phyloP scores from a whole-genome alignment of 306 rosid genomes.

The Adenanthera pavonina region DNA sequence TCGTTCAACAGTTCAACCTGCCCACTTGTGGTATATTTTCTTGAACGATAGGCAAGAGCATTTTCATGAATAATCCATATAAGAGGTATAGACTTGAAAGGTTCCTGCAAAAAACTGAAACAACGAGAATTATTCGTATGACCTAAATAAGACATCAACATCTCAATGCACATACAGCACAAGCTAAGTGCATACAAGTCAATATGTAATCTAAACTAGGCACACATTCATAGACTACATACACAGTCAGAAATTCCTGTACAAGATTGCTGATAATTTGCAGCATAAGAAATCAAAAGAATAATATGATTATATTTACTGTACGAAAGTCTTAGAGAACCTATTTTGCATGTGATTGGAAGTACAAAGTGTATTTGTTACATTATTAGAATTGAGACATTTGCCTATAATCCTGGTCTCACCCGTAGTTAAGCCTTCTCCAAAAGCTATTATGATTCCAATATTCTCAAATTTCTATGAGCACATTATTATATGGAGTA shows the following conservation, averaged over 20 bases:
- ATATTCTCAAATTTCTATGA: not conserved
- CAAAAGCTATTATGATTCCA: not conserved
- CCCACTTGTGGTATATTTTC: slow-evolving; percentile 57
- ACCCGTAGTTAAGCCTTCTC: not conserved
- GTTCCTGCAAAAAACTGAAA: slow-evolving; percentile 95
- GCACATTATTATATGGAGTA: not conserved
- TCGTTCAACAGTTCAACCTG: slow-evolving; percentile 75
- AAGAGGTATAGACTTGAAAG: slow-evolving; percentile 89
- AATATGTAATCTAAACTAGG: not conserved
- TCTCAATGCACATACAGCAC: not conserved
- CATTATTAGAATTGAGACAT: not conserved
- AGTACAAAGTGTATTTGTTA: not conserved
- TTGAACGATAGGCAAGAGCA: slow-evolving; percentile 76
- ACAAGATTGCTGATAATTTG: not conserved
- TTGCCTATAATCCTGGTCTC: not conserved
- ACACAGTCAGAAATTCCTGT: not conserved
- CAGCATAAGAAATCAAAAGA: not conserved
- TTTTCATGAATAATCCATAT: slow-evolving; percentile 86
- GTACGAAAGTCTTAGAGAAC: not conserved
- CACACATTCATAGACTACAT: not conserved
- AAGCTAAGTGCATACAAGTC: not conserved
- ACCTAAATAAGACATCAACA: slow-evolving; percentile 42
- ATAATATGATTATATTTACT: not conserved
- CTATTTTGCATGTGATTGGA: not conserved
- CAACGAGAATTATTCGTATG: slow-evolving; percentile 64